Evolutionary conservation across 805 yeast genomes (phyloP), one percentile per base, ranked within the genome.

Genomic region (Kuraishia cidri): DNA sequence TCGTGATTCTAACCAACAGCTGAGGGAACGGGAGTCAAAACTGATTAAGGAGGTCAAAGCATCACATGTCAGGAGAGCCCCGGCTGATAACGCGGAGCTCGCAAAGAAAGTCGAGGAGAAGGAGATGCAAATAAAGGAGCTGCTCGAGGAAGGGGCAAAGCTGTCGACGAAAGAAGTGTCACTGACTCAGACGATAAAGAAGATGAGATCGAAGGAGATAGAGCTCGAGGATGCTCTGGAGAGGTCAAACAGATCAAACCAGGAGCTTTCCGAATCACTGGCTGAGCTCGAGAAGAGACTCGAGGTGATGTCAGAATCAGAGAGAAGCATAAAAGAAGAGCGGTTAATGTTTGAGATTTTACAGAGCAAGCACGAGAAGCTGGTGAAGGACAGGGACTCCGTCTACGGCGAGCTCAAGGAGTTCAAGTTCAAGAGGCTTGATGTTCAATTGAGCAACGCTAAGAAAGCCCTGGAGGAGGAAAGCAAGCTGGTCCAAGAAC

Each of bases 81-180:
- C n/a, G 10, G 23, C 7, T 20, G 26, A 27, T 15, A 24, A 26
- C 17, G 14, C 27, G 37, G 49, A 36, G 5, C 41, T 47, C 35
- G 44, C 36, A 40, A 60, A 43, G 40, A 66, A 54, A 35, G 52
- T 53, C 30, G 56, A 40, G 45, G 72, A 54, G 44, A 79, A 61
- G 60, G 84, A 87, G 32, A 67, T 62, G 9, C 70, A 75, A 20
- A 75, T 88, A 17, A 68, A 71, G 12, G 76, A 79, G 36, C 57
- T 88, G 19, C 48, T 82, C 47, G 74, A 70, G 34, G 95, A 87
- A 53, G 95, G 95, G 4, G 78, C 80, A 40, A 72, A 69, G 16
- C 55, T 86, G 24, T 75, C 92, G 0, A 66, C 68, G 37, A 76
- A 73, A 38, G 97, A 90, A 45, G 64, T 85, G 18, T 73, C 71